Percentiles rank a stretch among this genome's conserved stretches.
Conservation (phyloP, 805 yeast genomes). For the Wickerhamomyces queroliae region DNA sequence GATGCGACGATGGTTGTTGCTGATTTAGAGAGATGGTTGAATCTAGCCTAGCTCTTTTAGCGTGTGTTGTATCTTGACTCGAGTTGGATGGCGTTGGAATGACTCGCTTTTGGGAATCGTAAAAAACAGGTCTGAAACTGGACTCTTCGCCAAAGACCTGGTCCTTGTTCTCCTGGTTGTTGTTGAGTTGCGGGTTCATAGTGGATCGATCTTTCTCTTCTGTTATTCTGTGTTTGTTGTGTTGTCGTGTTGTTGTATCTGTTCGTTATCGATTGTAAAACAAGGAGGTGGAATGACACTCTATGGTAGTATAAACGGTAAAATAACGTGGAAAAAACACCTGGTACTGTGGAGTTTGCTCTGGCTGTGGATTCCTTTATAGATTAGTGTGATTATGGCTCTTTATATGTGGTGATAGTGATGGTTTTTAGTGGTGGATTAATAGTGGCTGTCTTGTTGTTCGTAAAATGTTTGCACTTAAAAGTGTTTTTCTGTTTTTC, state of each 20-base stretch:
- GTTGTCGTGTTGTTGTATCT: neutral
- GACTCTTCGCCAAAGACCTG: slow-evolving; percentile 28
- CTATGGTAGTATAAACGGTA: too few species aligned
- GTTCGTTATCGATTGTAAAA: neutral
- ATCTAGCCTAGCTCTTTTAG: slow-evolving; percentile 27
- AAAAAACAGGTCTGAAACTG: slow-evolving; percentile 21
- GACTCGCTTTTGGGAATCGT: slow-evolving; percentile 19
- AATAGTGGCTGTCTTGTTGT: too few species aligned
- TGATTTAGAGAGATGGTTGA: slow-evolving; percentile 13
- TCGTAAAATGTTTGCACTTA: too few species aligned
- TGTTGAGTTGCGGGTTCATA: slow-evolving; percentile 35
- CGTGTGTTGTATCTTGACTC: slow-evolving; percentile 14
- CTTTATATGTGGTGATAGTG: too few species aligned
- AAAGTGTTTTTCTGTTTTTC: too few species aligned
- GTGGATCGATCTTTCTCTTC: neutral
- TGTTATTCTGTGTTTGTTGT: neutral
- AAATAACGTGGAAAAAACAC: too few species aligned
- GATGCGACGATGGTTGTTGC: slow-evolving; percentile 7
- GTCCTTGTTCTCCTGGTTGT: slow-evolving; percentile 29
- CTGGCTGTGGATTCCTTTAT: too few species aligned
- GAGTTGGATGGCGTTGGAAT: slow-evolving; percentile 10
- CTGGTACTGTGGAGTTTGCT: too few species aligned
- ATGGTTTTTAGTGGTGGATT: too few species aligned
- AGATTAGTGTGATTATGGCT: too few species aligned
- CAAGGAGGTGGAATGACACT: neutral